Evolutionary conservation across 148 eudicot genomes (phyloP).

Genomic region (Camellia sinensis): DNA sequence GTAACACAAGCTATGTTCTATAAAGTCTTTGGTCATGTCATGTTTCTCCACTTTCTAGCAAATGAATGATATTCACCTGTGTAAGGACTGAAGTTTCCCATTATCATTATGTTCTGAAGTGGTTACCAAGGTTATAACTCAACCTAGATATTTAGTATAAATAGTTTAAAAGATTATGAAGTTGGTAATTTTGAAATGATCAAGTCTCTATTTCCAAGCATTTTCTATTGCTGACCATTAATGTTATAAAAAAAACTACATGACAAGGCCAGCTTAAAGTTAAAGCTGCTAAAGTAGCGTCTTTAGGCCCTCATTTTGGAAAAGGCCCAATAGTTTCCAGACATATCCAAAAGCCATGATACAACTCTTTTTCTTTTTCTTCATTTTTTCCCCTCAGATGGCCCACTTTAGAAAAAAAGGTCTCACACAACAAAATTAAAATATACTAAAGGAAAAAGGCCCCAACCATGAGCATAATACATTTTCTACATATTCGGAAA

Average conservation of each 20-base stretch:
- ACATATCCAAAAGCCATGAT: too few species aligned
- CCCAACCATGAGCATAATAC: too few species aligned
- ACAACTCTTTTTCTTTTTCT: too few species aligned
- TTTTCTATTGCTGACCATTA: neutral
- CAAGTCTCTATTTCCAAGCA: neutral
- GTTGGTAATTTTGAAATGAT: neutral
- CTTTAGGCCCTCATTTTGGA: too few species aligned
- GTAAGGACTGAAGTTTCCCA: neutral
- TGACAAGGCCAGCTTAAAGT: too few species aligned
- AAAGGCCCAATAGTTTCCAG: too few species aligned
- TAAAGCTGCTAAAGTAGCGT: too few species aligned
- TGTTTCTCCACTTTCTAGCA: neutral
- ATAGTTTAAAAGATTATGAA: neutral
- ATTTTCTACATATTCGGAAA: too few species aligned
- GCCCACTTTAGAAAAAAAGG: too few species aligned
- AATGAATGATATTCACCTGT: neutral
- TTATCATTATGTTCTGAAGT: neutral
- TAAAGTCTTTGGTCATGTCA: conserved; percentile 4
- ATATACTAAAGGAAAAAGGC: too few species aligned
- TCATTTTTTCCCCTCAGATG: too few species aligned
- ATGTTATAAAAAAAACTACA: neutral
- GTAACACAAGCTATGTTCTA: neutral
- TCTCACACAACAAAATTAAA: too few species aligned
- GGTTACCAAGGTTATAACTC: neutral
- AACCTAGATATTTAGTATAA: neutral